These are phyloP conservation scores for Neofusicoccum parvum DNA, from an alignment of 2,329 filamentous ascomycete species.

Conservation along the genomic window DNA sequence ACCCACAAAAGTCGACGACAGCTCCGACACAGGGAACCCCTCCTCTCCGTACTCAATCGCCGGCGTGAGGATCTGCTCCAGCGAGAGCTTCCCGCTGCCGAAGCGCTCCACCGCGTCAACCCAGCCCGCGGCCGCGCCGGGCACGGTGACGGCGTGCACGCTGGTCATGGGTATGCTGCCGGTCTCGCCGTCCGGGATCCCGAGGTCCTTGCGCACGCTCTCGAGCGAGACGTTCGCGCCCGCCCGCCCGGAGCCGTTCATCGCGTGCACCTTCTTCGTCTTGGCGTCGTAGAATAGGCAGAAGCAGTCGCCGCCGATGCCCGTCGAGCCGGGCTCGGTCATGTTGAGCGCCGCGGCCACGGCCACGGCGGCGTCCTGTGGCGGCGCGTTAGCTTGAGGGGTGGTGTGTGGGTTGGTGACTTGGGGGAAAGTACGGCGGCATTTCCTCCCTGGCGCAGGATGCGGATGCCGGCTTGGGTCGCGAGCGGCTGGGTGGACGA, in stretches of 20 bases:
- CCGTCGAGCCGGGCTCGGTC: conserved; percentile 89
- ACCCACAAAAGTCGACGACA: conserved; percentile 69
- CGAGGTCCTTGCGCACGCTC: conserved; percentile 68
- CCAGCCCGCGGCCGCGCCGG: conserved; percentile 92
- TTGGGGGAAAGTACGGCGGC: conserved; percentile 65
- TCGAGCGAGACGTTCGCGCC: conserved; percentile 70
- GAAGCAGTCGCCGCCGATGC: conserved; percentile 97
- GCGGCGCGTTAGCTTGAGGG: not conserved
- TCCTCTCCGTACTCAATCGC: conserved; percentile 85
- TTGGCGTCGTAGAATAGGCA: conserved; percentile 88
- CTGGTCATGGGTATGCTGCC: conserved; percentile 72
- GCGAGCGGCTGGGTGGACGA: conserved; percentile 88
- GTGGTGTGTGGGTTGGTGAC: not conserved
- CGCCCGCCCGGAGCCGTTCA: conserved; percentile 93
- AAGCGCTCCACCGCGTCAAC: conserved; percentile 85
- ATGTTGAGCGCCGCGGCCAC: conserved; percentile 91
- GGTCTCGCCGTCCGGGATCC: conserved; percentile 58
- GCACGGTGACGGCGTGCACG: conserved; percentile 81
- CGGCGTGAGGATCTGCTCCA: conserved; percentile 78
- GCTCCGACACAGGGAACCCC: conserved; percentile 86
- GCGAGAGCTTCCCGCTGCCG: conserved; percentile 78
- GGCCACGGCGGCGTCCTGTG: conserved; percentile 90
- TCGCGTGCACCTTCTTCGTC: conserved; percentile 76
- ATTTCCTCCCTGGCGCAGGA: conserved; percentile 88
- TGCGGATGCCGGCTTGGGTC: conserved; percentile 79